A percentile compares a stretch with the other conserved stretches of the same genome.
These are phyloP conservation scores for Paramyrothecium sp. DNA, from an alignment of 2,329 filamentous ascomycete species.

Conservation along the genomic window DNA sequence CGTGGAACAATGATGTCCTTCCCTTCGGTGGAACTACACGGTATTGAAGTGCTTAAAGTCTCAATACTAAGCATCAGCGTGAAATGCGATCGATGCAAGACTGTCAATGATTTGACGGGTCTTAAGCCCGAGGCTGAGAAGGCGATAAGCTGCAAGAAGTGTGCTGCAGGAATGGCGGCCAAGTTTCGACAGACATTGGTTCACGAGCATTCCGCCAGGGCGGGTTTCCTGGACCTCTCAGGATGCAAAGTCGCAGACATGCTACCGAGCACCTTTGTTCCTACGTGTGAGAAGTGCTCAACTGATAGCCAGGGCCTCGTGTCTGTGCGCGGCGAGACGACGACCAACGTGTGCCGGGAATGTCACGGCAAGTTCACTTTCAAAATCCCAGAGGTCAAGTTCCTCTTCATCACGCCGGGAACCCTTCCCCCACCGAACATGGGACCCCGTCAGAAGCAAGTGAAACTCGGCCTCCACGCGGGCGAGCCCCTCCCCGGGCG, in stretches of 20 bases:
- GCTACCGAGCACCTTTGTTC: constrained; percentile 75
- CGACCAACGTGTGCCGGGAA: constrained; percentile 72
- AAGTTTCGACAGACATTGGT: constrained; percentile 67
- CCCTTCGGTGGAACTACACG: constrained; percentile 72
- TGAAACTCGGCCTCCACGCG: constrained; percentile 55
- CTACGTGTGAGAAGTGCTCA: constrained; percentile 76
- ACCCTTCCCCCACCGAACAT: constrained; percentile 36
- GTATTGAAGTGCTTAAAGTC: constrained; percentile 74
- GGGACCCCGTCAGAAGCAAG: constrained; percentile 44
- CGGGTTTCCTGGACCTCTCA: constrained; percentile 75
- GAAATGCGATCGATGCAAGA: constrained; percentile 79
- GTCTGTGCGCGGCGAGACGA: constrained; percentile 71
- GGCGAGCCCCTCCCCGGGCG: constrained; percentile 54
- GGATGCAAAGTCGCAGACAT: constrained; percentile 75
- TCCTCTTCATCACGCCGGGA: constrained; percentile 66
- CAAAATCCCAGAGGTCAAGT: constrained; percentile 74
- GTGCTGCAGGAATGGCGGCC: constrained; percentile 49
- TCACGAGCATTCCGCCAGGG: constrained; percentile 70
- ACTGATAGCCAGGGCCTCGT: constrained; percentile 66
- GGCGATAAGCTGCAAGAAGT: constrained; percentile 56
- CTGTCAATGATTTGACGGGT: constrained; percentile 65
- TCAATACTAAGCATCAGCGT: constrained; percentile 65
- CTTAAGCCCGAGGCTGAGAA: constrained; percentile 57
- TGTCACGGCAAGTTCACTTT: constrained; percentile 82
- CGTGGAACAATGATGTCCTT: constrained; percentile 77